A percentile compares a stretch with the other conserved stretches of the same genome.
These are phyloP conservation scores for Aspergillus conjunctus DNA, from an alignment of 495 filamentous ascomycete species.

Conservation along the genomic window DNA sequence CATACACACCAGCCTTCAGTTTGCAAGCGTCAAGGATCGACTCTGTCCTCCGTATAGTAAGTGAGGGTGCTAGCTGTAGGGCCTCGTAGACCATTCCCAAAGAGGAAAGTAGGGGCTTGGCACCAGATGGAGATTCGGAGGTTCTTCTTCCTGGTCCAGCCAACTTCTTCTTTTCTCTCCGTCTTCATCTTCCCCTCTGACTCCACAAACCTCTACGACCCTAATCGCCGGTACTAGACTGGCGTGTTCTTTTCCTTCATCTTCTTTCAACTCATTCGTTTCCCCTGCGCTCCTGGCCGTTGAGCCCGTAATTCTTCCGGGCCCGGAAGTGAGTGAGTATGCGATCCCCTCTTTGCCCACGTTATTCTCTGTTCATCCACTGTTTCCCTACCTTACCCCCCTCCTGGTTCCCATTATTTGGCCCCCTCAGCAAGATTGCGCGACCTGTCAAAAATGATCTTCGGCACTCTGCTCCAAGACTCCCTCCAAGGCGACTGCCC, in stretches of 20 bases:
- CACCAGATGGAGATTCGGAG: slow-evolving; percentile 9
- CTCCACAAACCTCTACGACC: neutral
- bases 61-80: neutral
- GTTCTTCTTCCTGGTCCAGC: slow-evolving; percentile 13
- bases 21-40: neutral
- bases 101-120: slow-evolving; percentile 17
- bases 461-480: neutral
- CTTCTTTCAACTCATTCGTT: neutral
- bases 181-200: neutral
- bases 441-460: neutral
- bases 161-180: slow-evolving; percentile 1
- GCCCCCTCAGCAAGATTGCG: neutral
- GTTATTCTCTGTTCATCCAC: neutral
- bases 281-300: neutral
- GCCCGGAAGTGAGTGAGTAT: slow-evolving; percentile 13
- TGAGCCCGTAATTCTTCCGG: neutral
- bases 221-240: neutral
- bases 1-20: neutral
- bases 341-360: slow-evolving; percentile 4
- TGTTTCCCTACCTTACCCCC: neutral
- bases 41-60: too few species aligned
- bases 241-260: neutral
- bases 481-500: neutral
- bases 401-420: neutral
- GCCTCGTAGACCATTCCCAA: slow-evolving; percentile 14